A percentile compares a stretch with the other conserved stretches of the same genome.
phyloP scores from a whole-genome alignment of 129 eudicot species.

The Sambucus nigra region DNA sequence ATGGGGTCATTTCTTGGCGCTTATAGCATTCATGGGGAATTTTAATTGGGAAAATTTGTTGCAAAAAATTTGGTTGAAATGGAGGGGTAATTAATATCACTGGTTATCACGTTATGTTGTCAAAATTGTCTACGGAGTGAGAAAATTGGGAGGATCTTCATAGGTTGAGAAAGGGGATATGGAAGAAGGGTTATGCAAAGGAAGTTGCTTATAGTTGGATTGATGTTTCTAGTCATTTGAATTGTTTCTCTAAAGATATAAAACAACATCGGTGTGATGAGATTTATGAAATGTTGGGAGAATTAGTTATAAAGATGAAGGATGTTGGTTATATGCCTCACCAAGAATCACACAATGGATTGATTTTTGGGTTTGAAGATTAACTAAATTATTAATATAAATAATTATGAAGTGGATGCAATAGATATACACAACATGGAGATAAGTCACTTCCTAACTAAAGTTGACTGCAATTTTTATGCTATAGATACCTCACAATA shows the following conservation, averaged over 20 bases:
- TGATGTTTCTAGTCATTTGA: slow-evolving; percentile 34
- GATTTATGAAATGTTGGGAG: slow-evolving; percentile 41
- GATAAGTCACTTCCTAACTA: not conserved
- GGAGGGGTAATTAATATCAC: slow-evolving; percentile 32
- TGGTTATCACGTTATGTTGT: slow-evolving; percentile 64
- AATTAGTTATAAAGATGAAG: slow-evolving; percentile 38
- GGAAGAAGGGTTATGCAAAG: slow-evolving; percentile 49
- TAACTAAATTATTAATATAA: slow-evolving; percentile 4
- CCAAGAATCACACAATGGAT: slow-evolving; percentile 8
- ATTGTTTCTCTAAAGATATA: slow-evolving; percentile 43
- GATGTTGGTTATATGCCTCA: slow-evolving; percentile 34
- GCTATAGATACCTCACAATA: not conserved
- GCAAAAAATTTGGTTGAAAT: slow-evolving; percentile 54
- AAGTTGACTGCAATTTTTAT: not conserved
- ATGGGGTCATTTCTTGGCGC: slow-evolving; percentile 88
- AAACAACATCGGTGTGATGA: slow-evolving; percentile 33
- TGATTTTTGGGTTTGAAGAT: slow-evolving; percentile 20
- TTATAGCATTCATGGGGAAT: slow-evolving; percentile 57
- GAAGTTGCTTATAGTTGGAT: slow-evolving; percentile 86
- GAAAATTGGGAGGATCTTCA: slow-evolving; percentile 68
- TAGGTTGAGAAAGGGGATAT: slow-evolving; percentile 55
- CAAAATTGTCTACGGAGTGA: slow-evolving; percentile 76
- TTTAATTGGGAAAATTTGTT: slow-evolving; percentile 65
- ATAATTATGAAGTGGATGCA: not conserved
- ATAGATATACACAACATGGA: not conserved